Base-by-base conservation (phyloP, 2,329 filamentous ascomycete genomes). In the Pseudohalonectria lignicola region DNA sequence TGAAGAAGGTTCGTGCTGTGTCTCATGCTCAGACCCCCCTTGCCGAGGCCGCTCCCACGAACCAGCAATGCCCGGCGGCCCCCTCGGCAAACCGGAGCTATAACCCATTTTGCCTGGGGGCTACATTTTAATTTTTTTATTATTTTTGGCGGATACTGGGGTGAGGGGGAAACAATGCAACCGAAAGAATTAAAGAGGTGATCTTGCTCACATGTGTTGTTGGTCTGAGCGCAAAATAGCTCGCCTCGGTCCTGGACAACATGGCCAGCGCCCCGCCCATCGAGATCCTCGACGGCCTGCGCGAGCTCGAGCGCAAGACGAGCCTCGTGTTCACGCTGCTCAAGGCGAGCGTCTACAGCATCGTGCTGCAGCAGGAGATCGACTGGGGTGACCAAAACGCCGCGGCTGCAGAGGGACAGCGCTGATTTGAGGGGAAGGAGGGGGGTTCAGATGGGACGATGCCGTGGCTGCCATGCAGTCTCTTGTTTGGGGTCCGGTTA, bases 341-440 rank as follows among this genome's bases (percentile, higher is more conserved):
- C 55, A 98, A 98, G 67, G 90, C 92, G 15, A 96, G 90, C 60
- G 92, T 98, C 46, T 98, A 98, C 65, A 94, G 85, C 56, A 98
- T 98, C 65, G 88, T 98, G 44, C 61, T 98, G 66, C 90, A 98
- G 72, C 90, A 96, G 71, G 86, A 96, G 72, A 86, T 94, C 52
- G 79, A 82, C 45, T 84, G 80, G 61, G 82, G 76, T 35, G 69
- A 69, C 47, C 62, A 65, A n/a, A n/a, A 58, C 41, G 52, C 37
- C 39, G 32, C 18, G 23, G 30, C 50, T 37, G 49, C 56, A 23
- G 53, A 55, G 30, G 47, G 49, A 36, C 42, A 53, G 43, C n/a
- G n/a, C n/a, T n/a, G n/a, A 10, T 39, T 29, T 29, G 26, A n/a
- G 10, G 26, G 26, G 10, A 17, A 2, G 16, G 13, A 6, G 16